These are phyloP conservation scores for Thozetella sp. DNA, from an alignment of 495 filamentous ascomycete genomes.

Conservation along the genomic window DNA sequence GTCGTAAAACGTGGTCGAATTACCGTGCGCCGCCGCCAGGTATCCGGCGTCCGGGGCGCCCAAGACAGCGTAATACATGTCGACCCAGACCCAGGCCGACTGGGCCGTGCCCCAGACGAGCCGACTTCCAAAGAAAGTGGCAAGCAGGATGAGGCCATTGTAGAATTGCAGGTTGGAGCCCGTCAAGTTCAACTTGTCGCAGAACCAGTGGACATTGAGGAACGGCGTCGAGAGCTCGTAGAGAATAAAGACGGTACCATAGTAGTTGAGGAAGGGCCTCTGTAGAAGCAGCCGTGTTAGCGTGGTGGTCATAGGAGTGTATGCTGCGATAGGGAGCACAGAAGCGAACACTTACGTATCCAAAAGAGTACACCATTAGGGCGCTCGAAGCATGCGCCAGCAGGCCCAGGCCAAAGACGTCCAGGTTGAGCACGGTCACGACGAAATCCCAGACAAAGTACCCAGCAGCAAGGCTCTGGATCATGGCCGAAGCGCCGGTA, in stretches of 20 bases:
- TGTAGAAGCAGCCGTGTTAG: constrained; percentile 31
- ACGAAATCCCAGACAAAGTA: constrained; percentile 95
- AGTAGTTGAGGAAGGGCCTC: constrained; percentile 94
- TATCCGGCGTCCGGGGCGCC: constrained; percentile 29
- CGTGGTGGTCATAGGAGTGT: neutral
- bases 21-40: constrained; percentile 23
- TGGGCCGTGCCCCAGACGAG: constrained; percentile 91
- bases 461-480: constrained; percentile 84
- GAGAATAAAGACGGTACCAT: constrained; percentile 88
- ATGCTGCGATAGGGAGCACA: neutral
- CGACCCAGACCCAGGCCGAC: constrained; percentile 72
- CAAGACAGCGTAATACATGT: constrained; percentile 71
- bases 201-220: constrained; percentile 99
- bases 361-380: constrained; percentile 82
- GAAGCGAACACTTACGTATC: constrained; percentile 72
- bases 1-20: constrained; percentile 27
- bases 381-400: constrained; percentile 88
- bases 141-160: constrained; percentile 76
- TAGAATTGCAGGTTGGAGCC: constrained; percentile 79
- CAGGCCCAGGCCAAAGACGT: constrained; percentile 86
- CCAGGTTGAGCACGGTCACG: constrained; percentile 69
- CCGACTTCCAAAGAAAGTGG: constrained; percentile 84
- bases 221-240: constrained; percentile 96
- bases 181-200: constrained; percentile 94
- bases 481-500: constrained; percentile 76